phyloP scores from a whole-genome alignment of 1,284 basidiomycete genomes.

The Pholiota adiposa region DNA sequence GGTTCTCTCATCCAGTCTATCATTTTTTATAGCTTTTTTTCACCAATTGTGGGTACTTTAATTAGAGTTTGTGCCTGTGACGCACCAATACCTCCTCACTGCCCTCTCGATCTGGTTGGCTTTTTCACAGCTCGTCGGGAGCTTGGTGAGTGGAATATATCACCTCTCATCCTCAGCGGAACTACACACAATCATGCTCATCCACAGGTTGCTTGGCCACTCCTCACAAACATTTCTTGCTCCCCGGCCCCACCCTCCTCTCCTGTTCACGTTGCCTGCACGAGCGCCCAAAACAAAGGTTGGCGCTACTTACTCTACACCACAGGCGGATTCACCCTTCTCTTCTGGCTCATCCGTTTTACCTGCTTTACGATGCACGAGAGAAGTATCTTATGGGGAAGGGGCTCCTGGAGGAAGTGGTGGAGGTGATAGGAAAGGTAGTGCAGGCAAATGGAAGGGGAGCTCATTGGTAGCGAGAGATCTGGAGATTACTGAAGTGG shows the following conservation, averaged over 20 bases:
- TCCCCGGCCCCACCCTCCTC: slow-evolving; percentile 26
- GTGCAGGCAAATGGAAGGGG: slow-evolving; percentile 39
- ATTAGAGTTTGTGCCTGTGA: slow-evolving; percentile 65
- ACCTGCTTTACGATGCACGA: slow-evolving; percentile 77
- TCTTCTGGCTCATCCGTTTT: slow-evolving; percentile 72
- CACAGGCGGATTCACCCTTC: slow-evolving; percentile 69
- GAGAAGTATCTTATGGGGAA: slow-evolving; percentile 79
- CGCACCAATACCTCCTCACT: slow-evolving; percentile 72
- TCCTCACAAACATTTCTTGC: slow-evolving; percentile 67
- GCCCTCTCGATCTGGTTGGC: slow-evolving; percentile 76
- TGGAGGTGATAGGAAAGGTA: slow-evolving; percentile 70
- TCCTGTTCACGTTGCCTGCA: slow-evolving; percentile 12
- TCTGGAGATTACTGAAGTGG: slow-evolving; percentile 31
- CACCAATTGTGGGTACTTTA: too few relatives aligned
- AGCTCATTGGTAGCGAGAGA: slow-evolving; percentile 51
- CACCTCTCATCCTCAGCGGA: slow-evolving; percentile 10
- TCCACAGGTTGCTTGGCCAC: slow-evolving; percentile 63
- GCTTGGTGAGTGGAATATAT: slow-evolving; percentile 64
- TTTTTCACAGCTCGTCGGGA: slow-evolving; percentile 65
- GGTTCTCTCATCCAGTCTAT: too few relatives aligned
- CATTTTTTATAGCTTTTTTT: too few relatives aligned
- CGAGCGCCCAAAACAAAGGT: slow-evolving; percentile 53
- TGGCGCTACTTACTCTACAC: slow-evolving; percentile 78
- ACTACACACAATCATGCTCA: slow-evolving; percentile 24
- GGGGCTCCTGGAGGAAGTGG: slow-evolving; percentile 72